Evolutionary conservation across 1,284 basidiomycete species (phyloP), one percentile per base, ranked within the genome.

Genomic region (Athelia sp.): DNA sequence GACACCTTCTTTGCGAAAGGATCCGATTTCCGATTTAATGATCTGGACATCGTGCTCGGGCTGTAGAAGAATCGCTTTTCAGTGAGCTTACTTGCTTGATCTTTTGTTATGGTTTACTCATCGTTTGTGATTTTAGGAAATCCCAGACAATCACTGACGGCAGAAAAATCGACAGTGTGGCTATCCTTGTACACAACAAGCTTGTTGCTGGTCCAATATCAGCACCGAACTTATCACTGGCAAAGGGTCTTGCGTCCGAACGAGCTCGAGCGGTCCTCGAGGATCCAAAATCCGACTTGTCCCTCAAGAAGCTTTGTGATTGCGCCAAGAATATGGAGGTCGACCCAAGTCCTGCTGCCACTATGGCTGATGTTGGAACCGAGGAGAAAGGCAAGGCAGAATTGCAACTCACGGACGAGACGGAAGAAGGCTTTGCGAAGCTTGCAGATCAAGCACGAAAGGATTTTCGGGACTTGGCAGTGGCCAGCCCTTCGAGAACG

Each of bases 21-120:
- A 91, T 60, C 88, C 88, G 2, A 76, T 87, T 2, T 78, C 83
- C 0, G 76, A 81, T 50, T 64, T 91, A 45, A 71, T 81, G 64
- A 68, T 82, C 38, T 90, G 83, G 82, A 67, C 77, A 1, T 78
- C 76, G 1, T 65, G 69, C 43, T 58, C 66, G 15, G 82, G 84
- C 0, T 91, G 89, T 50, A 65, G 58, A 45, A 67, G 66, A 45
- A 70, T 76, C 34, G 65, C 63, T 44, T 76, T 78, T 56, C 63
- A 66, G 78, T 75, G 57, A 59, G 73, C 69, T 38, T 21, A 34
- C 18, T 45, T n/a, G 14, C 22, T 23, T 36, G 38, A 31, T 24
- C 45, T 31, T 23, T n/a, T 21, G 22, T 11, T 10, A 21, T 8
- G 10, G 19, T n/a, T 44, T 23, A 44, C 26, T 29, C 26, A 29